Evolutionary conservation across 345 rosid genomes (phyloP).

Genomic region (Heritiera fomes): DNA sequence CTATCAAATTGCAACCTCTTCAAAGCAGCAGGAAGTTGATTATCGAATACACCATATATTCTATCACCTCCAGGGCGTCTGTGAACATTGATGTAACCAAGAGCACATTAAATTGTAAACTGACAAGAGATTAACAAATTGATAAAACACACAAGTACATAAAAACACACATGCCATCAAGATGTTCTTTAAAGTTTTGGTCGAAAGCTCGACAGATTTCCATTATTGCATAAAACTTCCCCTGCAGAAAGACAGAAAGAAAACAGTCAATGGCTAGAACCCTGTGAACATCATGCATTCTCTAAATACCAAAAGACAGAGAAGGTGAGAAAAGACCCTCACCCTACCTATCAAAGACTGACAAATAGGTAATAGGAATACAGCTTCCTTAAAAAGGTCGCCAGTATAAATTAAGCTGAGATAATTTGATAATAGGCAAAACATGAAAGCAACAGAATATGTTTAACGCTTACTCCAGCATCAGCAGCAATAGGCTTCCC

Average conservation of each 20-base stretch:
- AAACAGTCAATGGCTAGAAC: background rate
- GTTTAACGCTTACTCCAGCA: constrained; percentile 70
- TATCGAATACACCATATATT: constrained; percentile 78
- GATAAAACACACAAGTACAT: background rate
- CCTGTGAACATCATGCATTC: background rate
- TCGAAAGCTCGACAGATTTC: constrained; percentile 93
- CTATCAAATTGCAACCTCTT: constrained; percentile 94
- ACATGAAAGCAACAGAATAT: constrained; percentile 9
- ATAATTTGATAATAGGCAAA: constrained; percentile 6
- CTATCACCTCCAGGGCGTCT: constrained; percentile 99
- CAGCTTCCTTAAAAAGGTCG: constrained; percentile 8
- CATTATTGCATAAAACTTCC: constrained; percentile 89
- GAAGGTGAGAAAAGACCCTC: background rate
- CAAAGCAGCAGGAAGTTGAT: constrained; percentile 83
- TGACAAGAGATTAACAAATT: background rate
- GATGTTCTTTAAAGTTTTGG: constrained; percentile 92
- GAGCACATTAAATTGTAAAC: constrained; percentile 11
- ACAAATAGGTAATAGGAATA: background rate
- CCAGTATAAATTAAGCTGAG: background rate
- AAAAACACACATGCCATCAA: constrained; percentile 70
- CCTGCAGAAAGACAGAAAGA: constrained; percentile 46
- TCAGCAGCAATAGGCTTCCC: constrained; percentile 93
- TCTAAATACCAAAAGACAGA: background rate
- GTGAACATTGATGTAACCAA: constrained; percentile 30
- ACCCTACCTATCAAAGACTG: background rate